Conservation (phyloP, 2,329 filamentous ascomycete species). For the Penicillium concentricum region DNA sequence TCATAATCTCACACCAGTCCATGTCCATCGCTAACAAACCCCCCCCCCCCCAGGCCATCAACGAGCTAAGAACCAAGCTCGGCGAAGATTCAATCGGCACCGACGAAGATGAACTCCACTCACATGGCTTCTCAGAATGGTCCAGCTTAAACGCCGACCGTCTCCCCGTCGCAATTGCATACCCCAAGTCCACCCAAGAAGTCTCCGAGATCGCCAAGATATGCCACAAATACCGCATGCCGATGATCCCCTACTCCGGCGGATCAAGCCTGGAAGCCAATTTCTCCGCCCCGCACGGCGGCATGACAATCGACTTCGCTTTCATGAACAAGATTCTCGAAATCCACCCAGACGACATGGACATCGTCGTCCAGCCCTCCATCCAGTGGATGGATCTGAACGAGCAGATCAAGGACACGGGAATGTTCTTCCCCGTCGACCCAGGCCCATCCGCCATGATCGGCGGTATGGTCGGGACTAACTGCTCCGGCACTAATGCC, state of each 20-base stretch:
- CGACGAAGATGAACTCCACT: conserved; percentile 62
- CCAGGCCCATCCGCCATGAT: conserved; percentile 66
- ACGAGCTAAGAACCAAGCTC: conserved; percentile 52
- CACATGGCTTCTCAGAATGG: conserved; percentile 70
- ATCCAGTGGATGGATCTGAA: conserved; percentile 93
- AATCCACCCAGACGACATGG: conserved; percentile 84
- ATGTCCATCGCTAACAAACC: background rate
- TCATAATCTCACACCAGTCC: background rate
- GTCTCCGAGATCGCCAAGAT: conserved; percentile 65
- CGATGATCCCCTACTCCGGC: conserved; percentile 83
- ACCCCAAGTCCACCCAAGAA: conserved; percentile 63
- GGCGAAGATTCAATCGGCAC: conserved; percentile 62
- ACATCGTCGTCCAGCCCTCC: conserved; percentile 85
- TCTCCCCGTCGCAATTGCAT: conserved; percentile 64
- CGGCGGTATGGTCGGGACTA: conserved; percentile 65
- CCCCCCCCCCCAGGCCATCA: conserved; percentile 49
- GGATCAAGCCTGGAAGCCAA: conserved; percentile 87
- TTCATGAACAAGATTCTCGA: conserved; percentile 80
- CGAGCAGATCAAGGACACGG: conserved; percentile 66
- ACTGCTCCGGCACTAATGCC: conserved; percentile 63
- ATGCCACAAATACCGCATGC: conserved; percentile 75
- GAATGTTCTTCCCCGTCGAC: conserved; percentile 88
- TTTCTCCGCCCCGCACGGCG: conserved; percentile 82
- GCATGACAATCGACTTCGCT: conserved; percentile 84
- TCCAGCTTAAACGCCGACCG: conserved; percentile 65